phyloP scores from a whole-genome alignment of 1,284 basidiomycete species.

The Heterobasidion parviporum region DNA sequence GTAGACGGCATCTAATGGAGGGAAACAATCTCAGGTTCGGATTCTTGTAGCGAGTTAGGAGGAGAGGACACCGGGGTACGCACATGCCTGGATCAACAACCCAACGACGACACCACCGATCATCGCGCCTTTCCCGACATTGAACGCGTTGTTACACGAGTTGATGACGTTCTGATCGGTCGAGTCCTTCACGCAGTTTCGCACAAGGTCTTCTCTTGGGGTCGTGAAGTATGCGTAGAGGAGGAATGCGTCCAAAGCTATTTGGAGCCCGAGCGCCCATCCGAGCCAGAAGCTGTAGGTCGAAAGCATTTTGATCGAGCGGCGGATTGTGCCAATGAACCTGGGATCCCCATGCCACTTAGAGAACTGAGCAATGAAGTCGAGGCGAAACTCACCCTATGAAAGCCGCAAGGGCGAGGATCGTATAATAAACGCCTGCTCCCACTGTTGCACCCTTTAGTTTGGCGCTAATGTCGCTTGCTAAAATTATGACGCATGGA shows the following conservation, averaged over 20 bases:
- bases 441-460: not conserved
- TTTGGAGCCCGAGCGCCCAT: conserved; percentile 6
- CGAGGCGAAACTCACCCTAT: conserved; percentile 7
- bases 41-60: not conserved
- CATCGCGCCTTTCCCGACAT: conserved; percentile 4
- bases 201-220: conserved; percentile 4
- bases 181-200: conserved; percentile 10
- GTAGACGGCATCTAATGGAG: not conserved
- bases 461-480: not conserved
- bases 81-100: conserved; percentile 14
- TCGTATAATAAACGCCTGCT: conserved; percentile 1
- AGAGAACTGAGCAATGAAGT: not conserved
- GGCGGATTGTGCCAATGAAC: conserved; percentile 9
- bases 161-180: conserved; percentile 4
- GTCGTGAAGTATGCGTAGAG: conserved; percentile 7
- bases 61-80: not conserved
- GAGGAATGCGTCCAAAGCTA: conserved; percentile 5
- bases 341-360: not conserved
- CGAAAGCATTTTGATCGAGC: conserved; percentile 5
- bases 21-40: not conserved
- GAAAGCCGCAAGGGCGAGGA: conserved; percentile 7
- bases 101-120: conserved; percentile 11
- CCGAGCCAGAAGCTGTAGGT: conserved; percentile 8
- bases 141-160: conserved; percentile 4
- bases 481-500: conserved; percentile 1